Conservation (phyloP, 2,329 filamentous ascomycete genomes). For the Pseudogymnoascus sp. region DNA sequence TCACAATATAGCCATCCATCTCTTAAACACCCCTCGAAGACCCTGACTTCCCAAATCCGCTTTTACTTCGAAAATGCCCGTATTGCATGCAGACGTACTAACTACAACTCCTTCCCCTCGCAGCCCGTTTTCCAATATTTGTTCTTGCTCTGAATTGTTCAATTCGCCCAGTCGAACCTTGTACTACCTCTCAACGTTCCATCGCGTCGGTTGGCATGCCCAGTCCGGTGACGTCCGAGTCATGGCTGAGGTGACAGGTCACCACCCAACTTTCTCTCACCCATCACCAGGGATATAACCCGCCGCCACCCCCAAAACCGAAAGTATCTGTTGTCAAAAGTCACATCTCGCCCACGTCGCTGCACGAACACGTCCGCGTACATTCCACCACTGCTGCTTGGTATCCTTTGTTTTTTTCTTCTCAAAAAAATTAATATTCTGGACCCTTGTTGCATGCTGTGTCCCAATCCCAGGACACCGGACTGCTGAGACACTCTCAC, state of each 20-base stretch:
- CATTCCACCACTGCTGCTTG: constrained; percentile 1
- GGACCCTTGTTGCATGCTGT: neutral
- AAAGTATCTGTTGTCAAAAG: neutral
- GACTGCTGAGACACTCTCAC: neutral
- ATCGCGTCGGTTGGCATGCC: neutral
- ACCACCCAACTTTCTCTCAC: neutral
- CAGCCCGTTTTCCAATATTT: neutral
- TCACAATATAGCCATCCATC: constrained; percentile 5
- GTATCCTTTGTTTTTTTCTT: neutral
- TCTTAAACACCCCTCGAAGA: neutral
- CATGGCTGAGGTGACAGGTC: constrained; percentile 2
- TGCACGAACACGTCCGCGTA: neutral
- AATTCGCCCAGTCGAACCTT: neutral
- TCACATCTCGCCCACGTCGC: constrained; percentile 8
- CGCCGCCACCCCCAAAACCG: neutral
- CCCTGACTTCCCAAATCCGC: neutral
- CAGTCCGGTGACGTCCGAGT: neutral
- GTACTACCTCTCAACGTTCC: neutral
- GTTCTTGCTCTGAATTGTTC: neutral
- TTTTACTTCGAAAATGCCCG: constrained; percentile 1
- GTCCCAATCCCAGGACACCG: constrained; percentile 1
- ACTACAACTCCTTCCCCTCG: neutral
- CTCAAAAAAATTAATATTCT: neutral
- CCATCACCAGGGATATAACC: constrained; percentile 3
- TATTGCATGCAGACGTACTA: constrained; percentile 6